These are phyloP conservation scores for Samsoniella hepiali DNA, from an alignment of 2,329 filamentous ascomycete species.

Conservation along the genomic window DNA sequence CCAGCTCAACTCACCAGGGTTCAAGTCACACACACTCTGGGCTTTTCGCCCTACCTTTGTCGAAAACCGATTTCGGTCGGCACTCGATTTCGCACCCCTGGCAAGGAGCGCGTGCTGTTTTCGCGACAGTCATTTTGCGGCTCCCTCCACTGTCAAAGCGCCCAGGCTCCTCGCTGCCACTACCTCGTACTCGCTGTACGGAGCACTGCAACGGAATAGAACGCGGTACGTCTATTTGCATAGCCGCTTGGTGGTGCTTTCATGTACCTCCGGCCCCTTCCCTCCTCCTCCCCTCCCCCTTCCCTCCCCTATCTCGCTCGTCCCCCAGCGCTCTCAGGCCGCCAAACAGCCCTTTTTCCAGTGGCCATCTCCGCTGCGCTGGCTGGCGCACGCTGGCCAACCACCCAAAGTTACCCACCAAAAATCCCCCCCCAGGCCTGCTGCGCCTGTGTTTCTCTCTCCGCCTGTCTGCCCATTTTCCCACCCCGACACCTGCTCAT, in stretches of 20 bases:
- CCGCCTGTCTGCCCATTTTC: conserved; percentile 17
- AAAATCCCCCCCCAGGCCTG: neutral
- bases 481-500: conserved; percentile 26
- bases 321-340: neutral
- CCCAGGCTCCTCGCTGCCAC: neutral
- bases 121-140: conserved; percentile 14
- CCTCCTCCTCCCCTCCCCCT: neutral
- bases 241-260: too few relatives aligned
- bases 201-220: neutral
- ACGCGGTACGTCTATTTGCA: neutral
- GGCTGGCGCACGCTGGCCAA: conserved; percentile 1
- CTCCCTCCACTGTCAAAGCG: conserved; percentile 13
- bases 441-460: conserved; percentile 10
- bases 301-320: neutral
- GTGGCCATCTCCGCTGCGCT: neutral
- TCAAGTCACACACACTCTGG: conserved; percentile 10
- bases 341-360: neutral
- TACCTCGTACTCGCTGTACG: neutral
- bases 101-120: conserved; percentile 4
- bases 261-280: conserved; percentile 1
- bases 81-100: conserved; percentile 2
- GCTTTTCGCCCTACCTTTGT: neutral
- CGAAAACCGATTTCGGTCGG: neutral
- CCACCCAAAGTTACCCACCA: conserved; percentile 13
- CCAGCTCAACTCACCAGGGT: conserved; percentile 2